A percentile compares a stretch with the other conserved stretches of the same genome.
Conservation (phyloP, 2,329 filamentous ascomycete species). For the Sporothrix luriei region DNA sequence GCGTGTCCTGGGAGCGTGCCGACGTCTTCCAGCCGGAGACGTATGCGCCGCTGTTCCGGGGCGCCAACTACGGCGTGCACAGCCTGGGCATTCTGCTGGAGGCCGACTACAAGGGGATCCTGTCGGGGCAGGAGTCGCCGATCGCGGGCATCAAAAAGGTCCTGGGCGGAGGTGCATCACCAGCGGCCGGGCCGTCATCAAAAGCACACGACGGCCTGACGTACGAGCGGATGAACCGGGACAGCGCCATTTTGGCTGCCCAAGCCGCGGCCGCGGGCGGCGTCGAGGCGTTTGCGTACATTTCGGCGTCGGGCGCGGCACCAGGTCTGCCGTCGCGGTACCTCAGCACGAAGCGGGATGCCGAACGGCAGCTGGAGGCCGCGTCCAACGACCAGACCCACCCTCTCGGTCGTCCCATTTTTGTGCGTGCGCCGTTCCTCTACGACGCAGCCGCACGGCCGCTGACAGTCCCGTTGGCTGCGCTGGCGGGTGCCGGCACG, state of each 20-base stretch:
- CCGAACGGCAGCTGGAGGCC: conserved; percentile 57
- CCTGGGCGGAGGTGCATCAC: conserved; percentile 61
- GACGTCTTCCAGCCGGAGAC: conserved; percentile 82
- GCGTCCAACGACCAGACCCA: conserved; percentile 61
- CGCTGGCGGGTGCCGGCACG: conserved; percentile 71
- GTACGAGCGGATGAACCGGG: conserved; percentile 97
- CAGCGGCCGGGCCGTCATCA: neutral
- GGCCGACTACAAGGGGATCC: conserved; percentile 93
- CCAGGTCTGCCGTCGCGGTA: conserved; percentile 84
- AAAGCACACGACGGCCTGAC: conserved; percentile 57
- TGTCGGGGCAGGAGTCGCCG: conserved; percentile 82
- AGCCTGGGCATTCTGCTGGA: conserved; percentile 95
- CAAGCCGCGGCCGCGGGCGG: conserved; percentile 69
- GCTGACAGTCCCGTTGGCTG: conserved; percentile 83
- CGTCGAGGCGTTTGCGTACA: conserved; percentile 75
- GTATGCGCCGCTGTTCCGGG: conserved; percentile 74
- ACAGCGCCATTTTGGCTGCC: conserved; percentile 80
- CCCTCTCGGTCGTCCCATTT: conserved; percentile 69
- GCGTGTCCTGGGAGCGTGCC: conserved; percentile 83
- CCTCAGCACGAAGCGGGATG: conserved; percentile 87
- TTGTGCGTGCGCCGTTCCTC: conserved; percentile 83
- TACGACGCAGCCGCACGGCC: conserved; percentile 78
- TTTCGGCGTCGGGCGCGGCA: conserved; percentile 84
- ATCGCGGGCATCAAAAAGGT: conserved; percentile 75
- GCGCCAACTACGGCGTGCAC: conserved; percentile 85